phyloP scores from a whole-genome alignment of 768 basidiomycete species.

The Serendipita sp. region DNA sequence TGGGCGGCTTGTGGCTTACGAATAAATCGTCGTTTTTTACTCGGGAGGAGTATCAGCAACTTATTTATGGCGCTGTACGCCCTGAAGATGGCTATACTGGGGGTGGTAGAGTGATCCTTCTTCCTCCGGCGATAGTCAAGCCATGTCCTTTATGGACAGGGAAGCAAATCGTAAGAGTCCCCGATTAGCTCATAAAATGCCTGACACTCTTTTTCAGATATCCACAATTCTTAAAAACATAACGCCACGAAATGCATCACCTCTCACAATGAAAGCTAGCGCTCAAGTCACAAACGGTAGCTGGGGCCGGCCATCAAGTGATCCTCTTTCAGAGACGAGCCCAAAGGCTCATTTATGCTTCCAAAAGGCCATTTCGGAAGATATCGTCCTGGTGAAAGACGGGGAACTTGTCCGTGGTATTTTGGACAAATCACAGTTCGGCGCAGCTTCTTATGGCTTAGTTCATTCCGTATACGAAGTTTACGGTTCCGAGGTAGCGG shows the following conservation, averaged over 20 bases:
- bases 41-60: conserved; percentile 88
- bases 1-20: conserved; percentile 99
- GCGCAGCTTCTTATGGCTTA: conserved; percentile 88
- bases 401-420: conserved; percentile 89
- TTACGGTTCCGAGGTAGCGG: conserved; percentile 80
- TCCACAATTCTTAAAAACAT: conserved; percentile 89
- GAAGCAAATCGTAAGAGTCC: conserved; percentile 70
- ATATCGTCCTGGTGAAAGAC: conserved; percentile 76
- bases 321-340: neutral
- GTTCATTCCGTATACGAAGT: conserved; percentile 95
- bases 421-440: conserved; percentile 94
- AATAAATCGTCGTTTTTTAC: conserved; percentile 88
- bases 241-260: conserved; percentile 60
- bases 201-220: conserved; percentile 35
- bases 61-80: conserved; percentile 84
- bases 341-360: conserved; percentile 24
- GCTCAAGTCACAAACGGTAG: conserved; percentile 79
- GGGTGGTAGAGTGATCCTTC: conserved; percentile 50
- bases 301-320: conserved; percentile 32
- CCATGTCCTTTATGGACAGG: conserved; percentile 91
- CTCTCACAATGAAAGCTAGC: conserved; percentile 70
- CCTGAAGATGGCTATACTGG: conserved; percentile 61
- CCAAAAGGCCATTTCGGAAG: conserved; percentile 53
- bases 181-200: neutral
- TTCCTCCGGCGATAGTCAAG: conserved; percentile 87